A percentile compares a stretch with the other conserved stretches of the same genome.
These are phyloP conservation scores for Coemansia sp. DNA, from an alignment of 192 early-diverging fungal species.

Conservation along the genomic window DNA sequence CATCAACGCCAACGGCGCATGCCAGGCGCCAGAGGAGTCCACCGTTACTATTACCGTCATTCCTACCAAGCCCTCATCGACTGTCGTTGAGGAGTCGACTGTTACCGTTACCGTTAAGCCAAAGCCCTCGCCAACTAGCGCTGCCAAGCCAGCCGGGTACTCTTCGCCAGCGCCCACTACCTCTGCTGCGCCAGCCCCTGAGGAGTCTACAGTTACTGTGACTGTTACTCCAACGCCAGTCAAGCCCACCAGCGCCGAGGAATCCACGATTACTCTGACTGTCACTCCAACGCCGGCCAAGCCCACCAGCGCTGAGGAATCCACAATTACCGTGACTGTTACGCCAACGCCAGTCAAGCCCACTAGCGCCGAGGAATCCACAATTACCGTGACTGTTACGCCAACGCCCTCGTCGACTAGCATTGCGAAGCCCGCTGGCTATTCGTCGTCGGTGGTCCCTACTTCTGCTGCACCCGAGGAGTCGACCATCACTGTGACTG, in stretches of 20 bases:
- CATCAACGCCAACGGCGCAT: too few relatives aligned
- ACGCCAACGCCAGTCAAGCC: background rate
- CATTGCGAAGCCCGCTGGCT: background rate
- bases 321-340: background rate
- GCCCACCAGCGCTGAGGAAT: background rate
- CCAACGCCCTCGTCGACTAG: background rate
- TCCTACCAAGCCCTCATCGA: background rate
- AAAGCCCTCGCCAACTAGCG: too few relatives aligned
- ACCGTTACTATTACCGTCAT: too few relatives aligned
- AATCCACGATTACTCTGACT: background rate
- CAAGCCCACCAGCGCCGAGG: background rate
- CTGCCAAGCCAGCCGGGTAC: too few relatives aligned
- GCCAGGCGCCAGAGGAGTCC: too few relatives aligned
- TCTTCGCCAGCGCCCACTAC: background rate
- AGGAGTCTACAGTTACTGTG: background rate
- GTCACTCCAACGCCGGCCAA: background rate
- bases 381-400: background rate
- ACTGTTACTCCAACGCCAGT: background rate
- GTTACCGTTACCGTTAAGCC: background rate
- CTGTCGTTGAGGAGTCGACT: background rate
- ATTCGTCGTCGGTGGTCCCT: background rate
- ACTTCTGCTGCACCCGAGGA: constrained; percentile 1
- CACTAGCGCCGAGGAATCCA: background rate
- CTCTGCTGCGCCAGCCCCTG: background rate
- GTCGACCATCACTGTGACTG: background rate